These are phyloP conservation scores for Aspergillus ostianus DNA, from an alignment of 495 filamentous ascomycete genomes.

Conservation along the genomic window DNA sequence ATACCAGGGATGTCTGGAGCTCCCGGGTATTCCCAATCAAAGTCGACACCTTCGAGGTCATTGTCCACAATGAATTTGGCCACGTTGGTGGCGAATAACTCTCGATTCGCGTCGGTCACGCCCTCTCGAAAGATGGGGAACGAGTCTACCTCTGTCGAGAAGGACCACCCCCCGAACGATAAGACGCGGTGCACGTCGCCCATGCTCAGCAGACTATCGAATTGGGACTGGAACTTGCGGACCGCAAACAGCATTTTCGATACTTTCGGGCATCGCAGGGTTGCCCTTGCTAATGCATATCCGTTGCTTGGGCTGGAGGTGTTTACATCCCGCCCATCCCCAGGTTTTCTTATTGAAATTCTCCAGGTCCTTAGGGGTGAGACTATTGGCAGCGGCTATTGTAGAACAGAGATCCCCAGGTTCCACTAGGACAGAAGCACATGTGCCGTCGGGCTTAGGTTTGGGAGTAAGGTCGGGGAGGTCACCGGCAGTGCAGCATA, in stretches of 20 bases:
- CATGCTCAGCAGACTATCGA: too few relatives aligned
- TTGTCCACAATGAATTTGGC: slow-evolving; percentile 19
- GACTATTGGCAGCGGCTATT: slow-evolving; percentile 22
- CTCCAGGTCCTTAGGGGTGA: slow-evolving; percentile 32
- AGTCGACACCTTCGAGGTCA: slow-evolving; percentile 3
- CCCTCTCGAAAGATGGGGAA: too few relatives aligned
- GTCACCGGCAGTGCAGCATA: slow-evolving; percentile 47
- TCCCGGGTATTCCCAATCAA: slow-evolving; percentile 2
- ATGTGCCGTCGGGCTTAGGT: slow-evolving; percentile 41
- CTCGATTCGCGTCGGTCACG: too few relatives aligned
- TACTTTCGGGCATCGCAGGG: slow-evolving; percentile 40
- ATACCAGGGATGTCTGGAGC: slow-evolving; percentile 40
- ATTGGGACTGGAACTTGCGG: slow-evolving; percentile 39
- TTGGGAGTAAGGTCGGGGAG: slow-evolving; percentile 41
- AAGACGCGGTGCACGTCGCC: too few relatives aligned
- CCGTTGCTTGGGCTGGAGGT: too few relatives aligned
- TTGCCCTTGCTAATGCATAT: slow-evolving; percentile 50
- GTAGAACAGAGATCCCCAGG: slow-evolving; percentile 28
- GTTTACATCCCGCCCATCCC: slow-evolving; percentile 20
- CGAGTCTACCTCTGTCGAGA: too few relatives aligned
- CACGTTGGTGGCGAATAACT: not conserved
- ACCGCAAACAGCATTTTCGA: slow-evolving; percentile 41
- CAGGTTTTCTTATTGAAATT: slow-evolving; percentile 28
- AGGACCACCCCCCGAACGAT: slow-evolving; percentile 42
- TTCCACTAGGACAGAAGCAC: slow-evolving; percentile 33